These are phyloP conservation scores for Sclerotinia subarctica DNA, from an alignment of 2,329 filamentous ascomycete genomes.

Conservation along the genomic window DNA sequence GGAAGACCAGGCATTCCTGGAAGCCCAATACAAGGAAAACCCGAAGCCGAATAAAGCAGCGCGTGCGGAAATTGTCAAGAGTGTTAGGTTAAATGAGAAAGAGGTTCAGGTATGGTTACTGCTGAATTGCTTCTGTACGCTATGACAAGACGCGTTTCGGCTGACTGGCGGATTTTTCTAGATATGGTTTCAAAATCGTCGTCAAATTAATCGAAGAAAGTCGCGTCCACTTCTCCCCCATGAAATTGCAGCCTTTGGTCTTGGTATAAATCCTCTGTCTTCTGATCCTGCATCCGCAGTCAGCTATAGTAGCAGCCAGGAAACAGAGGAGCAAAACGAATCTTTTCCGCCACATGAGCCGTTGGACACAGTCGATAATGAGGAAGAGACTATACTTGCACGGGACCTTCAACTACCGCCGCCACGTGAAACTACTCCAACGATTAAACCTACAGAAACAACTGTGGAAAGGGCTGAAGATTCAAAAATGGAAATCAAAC, in stretches of 20 bases:
- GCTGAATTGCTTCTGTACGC: not conserved
- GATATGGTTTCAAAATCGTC: slow-evolving; percentile 98
- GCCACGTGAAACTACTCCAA: not conserved
- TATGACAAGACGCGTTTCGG: slow-evolving; percentile 23
- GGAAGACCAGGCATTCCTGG: slow-evolving; percentile 84
- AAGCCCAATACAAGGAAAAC: slow-evolving; percentile 79
- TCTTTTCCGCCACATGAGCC: slow-evolving; percentile 11
- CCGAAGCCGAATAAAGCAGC: slow-evolving; percentile 89
- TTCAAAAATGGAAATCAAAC: not conserved
- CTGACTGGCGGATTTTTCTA: slow-evolving; percentile 40
- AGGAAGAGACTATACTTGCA: slow-evolving; percentile 12
- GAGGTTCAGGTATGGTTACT: slow-evolving; percentile 78
- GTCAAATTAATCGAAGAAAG: slow-evolving; percentile 89
- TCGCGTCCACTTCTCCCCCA: slow-evolving; percentile 77
- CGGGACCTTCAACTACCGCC: not conserved
- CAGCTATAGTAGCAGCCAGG: slow-evolving; percentile 30
- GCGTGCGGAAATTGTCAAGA: slow-evolving; percentile 78
- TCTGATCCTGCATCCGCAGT: slow-evolving; percentile 33
- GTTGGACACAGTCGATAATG: slow-evolving; percentile 6
- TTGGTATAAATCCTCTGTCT: slow-evolving; percentile 42
- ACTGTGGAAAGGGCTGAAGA: not conserved
- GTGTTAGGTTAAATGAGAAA: slow-evolving; percentile 81
- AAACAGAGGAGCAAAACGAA: slow-evolving; percentile 22
- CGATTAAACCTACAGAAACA: not conserved
- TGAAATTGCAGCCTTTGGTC: slow-evolving; percentile 64